phyloP scores from a whole-genome alignment of 129 eudicot species.

The Flaveria bidentis region DNA sequence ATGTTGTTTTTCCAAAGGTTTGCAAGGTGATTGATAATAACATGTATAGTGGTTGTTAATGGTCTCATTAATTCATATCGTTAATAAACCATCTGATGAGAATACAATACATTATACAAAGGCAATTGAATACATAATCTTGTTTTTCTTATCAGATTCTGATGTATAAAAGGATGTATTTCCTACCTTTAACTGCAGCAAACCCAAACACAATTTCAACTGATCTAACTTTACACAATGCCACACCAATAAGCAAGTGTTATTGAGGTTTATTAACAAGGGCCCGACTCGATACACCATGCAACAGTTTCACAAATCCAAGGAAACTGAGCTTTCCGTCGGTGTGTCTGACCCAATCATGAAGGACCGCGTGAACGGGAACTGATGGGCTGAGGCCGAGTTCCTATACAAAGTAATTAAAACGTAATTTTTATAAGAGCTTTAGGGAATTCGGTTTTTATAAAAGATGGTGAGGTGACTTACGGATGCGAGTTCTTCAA shows the following conservation, averaged over 20 bases:
- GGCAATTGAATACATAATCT: conserved; percentile 38
- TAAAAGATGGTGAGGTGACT: conserved; percentile 26
- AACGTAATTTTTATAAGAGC: not conserved
- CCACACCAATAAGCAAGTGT: conserved; percentile 24
- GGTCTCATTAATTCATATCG: too few relatives aligned
- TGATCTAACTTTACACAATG: conserved; percentile 33
- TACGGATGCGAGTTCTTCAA: conserved; percentile 97
- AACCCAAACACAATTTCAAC: conserved; percentile 30
- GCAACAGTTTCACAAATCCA: conserved; percentile 86
- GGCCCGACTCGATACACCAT: conserved; percentile 75
- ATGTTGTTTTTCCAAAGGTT: not conserved
- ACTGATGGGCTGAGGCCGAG: conserved; percentile 88
- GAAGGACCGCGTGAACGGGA: conserved; percentile 87
- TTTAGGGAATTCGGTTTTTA: not conserved
- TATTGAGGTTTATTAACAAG: conserved; percentile 63
- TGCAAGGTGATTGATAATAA: not conserved
- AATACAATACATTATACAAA: conserved; percentile 34
- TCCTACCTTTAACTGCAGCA: conserved; percentile 49
- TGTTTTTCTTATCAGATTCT: conserved; percentile 28
- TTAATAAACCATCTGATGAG: not conserved
- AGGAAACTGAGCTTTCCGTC: conserved; percentile 98
- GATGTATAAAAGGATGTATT: conserved; percentile 27
- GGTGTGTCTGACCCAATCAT: conserved; percentile 94
- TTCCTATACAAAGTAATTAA: conserved; percentile 49
- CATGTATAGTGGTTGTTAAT: not conserved